phyloP scores from a whole-genome alignment of 495 filamentous ascomycete species.

The Penicillium angulare region DNA sequence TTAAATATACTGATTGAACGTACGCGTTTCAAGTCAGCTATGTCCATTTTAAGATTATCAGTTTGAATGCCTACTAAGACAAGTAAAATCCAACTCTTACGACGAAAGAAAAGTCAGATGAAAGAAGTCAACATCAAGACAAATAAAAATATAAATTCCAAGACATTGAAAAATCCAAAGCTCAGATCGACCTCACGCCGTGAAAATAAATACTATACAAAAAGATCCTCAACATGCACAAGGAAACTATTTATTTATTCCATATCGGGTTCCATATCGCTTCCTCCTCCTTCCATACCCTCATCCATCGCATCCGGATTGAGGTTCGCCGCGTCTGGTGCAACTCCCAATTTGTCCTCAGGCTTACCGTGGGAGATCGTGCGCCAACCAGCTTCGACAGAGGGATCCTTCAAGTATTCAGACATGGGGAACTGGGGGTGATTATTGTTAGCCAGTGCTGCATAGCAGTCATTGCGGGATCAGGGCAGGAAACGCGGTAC shows the following conservation, averaged over 20 bases:
- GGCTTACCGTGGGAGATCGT: slow-evolving; percentile 68
- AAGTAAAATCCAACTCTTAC: too few relatives aligned
- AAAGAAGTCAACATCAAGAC: too few relatives aligned
- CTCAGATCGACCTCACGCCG: too few relatives aligned
- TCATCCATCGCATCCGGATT: slow-evolving; percentile 50
- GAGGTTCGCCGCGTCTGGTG: slow-evolving; percentile 39
- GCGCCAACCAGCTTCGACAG: slow-evolving; percentile 63
- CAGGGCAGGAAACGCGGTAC: slow-evolving; percentile 10
- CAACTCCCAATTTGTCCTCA: slow-evolving; percentile 35
- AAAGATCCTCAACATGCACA: not conserved
- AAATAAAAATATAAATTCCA: too few relatives aligned
- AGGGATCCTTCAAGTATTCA: slow-evolving; percentile 75
- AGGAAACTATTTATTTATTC: slow-evolving; percentile 8
- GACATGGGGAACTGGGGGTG: slow-evolving; percentile 73
- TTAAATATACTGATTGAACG: too few relatives aligned
- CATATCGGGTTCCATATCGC: slow-evolving; percentile 42
- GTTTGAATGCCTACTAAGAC: too few relatives aligned
- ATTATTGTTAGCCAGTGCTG: slow-evolving; percentile 8
- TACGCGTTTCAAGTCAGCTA: too few relatives aligned
- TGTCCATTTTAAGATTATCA: too few relatives aligned
- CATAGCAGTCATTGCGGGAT: not conserved
- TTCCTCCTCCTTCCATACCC: slow-evolving; percentile 27
- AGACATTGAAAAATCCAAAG: too few relatives aligned
- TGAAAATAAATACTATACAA: slow-evolving; percentile 32
- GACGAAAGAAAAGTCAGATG: too few relatives aligned